Evolutionary conservation across 2,329 filamentous ascomycete species (phyloP), one percentile per base, ranked within the genome.

Genomic region (Trichothecium sympodiale): DNA sequence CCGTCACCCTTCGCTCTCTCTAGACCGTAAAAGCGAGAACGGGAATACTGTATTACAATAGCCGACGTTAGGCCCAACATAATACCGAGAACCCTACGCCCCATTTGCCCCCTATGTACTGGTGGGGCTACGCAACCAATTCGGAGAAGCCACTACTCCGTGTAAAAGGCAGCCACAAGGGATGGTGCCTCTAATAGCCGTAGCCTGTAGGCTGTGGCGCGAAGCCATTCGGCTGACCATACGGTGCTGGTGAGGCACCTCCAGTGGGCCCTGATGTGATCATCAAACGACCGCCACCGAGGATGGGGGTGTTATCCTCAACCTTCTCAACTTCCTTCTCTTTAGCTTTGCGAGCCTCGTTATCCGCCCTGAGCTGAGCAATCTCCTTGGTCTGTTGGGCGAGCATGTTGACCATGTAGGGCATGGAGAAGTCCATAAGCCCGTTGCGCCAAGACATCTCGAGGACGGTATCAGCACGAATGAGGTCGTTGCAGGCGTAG

Each of bases 391-490:
- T 87, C 64, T 96, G 88, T 61, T 94, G 87, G 48, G 80, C 77
- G 44, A 98, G 71, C 67, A 93, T 83, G 67, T 96, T 98, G 74
- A 98, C 96, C 86, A 98, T 93, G 71, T 94, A 98, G 14, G 91
- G 91, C 93, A 98, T 98, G 33, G 88, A 94, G 65, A 94, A 98
- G 66, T 98, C 91, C 51, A 80, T 78, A 28, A 98, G 80, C 41
- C 87, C 86, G 56, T 94, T 73, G 49, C 91, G 89, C 91, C 91
- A 98, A 40, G 91, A 96, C 39, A 98, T 75, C 66, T 98, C 91
- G 60, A 98, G 76, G 40, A 98, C 82, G 35, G 93, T 70, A 54
- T 96, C 87, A 4, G 93, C 82, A 14, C 86, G 85, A 48, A 98
- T 88, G 42, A 98, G 81, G 40, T 96, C 91, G 62, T 98, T 94